These are phyloP conservation scores for Petunia axillaris DNA, from an alignment of 257 asterid species.

Conservation along the genomic window DNA sequence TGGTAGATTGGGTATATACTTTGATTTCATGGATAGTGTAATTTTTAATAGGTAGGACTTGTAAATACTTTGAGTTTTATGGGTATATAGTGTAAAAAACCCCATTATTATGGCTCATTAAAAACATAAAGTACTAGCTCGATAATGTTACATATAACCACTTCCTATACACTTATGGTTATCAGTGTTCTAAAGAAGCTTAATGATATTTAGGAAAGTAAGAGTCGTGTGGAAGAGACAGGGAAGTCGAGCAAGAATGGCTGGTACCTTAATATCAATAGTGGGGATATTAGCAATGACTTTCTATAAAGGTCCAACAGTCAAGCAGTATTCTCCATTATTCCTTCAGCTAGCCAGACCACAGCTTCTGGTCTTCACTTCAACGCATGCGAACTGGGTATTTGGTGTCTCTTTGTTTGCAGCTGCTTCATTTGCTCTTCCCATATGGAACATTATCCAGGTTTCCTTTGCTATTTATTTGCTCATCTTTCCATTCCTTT, in stretches of 20 bases:
- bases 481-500: no score
- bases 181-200: no score
- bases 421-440: conserved; percentile 60
- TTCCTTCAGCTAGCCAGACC: conserved; percentile 34
- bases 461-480: conserved; percentile 30
- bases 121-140: no score
- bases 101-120: no score
- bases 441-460: conserved; percentile 68
- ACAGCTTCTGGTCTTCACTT: conserved; percentile 58
- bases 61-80: no score
- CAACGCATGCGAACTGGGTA: conserved; percentile 54
- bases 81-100: no score
- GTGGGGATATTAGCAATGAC: conserved; percentile 57
- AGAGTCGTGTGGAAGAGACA: conserved; percentile 51
- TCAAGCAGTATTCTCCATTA: conserved; percentile 44
- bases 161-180: no score
- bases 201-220: conserved; percentile 35
- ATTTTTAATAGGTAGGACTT: no score
- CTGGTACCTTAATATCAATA: conserved; percentile 60
- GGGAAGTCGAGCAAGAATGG: conserved; percentile 48
- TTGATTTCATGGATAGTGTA: no score
- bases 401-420: conserved; percentile 67
- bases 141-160: no score
- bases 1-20: no score
- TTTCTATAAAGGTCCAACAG: conserved; percentile 62